These are phyloP conservation scores for Glaciozyma martinii DNA, from an alignment of 768 basidiomycete genomes.

Conservation along the genomic window DNA sequence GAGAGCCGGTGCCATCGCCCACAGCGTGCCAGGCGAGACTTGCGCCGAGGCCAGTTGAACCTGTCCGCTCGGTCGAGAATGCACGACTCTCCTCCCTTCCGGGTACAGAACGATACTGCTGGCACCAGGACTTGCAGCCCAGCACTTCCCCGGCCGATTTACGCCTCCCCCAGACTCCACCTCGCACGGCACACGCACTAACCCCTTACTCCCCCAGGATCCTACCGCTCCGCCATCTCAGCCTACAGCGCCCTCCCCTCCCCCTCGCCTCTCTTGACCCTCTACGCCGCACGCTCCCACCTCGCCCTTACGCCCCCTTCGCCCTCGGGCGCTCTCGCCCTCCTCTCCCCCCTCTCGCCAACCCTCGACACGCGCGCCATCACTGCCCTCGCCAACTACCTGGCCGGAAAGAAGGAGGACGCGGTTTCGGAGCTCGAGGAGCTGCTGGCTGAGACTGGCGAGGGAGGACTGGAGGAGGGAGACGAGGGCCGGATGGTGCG, in stretches of 20 bases:
- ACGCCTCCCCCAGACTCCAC: not conserved
- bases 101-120: no score
- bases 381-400: slow-evolving; percentile 20
- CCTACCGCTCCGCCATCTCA: slow-evolving; percentile 25
- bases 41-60: no score
- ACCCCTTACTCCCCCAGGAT: slow-evolving; percentile 4
- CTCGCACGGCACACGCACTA: no score
- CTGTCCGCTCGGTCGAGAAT: no score
- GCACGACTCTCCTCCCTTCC: no score
- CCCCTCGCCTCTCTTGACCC: slow-evolving; percentile 16
- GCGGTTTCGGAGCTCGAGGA: slow-evolving; percentile 27
- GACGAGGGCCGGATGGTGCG: slow-evolving; percentile 21
- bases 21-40: no score
- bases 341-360: slow-evolving; percentile 12
- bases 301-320: slow-evolving; percentile 29
- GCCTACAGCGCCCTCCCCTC: slow-evolving; percentile 16
- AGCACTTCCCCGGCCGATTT: not conserved
- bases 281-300: slow-evolving; percentile 31
- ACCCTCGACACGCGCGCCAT: slow-evolving; percentile 28
- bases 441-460: slow-evolving; percentile 22
- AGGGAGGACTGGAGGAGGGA: slow-evolving; percentile 21
- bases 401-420: slow-evolving; percentile 9
- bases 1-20: no score
- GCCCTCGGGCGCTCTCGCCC: not conserved
- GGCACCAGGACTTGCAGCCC: no score